Percentiles rank a stretch among this genome's conserved stretches.
phyloP scores from a whole-genome alignment of 257 asterid species.

The Mentha longifolia region DNA sequence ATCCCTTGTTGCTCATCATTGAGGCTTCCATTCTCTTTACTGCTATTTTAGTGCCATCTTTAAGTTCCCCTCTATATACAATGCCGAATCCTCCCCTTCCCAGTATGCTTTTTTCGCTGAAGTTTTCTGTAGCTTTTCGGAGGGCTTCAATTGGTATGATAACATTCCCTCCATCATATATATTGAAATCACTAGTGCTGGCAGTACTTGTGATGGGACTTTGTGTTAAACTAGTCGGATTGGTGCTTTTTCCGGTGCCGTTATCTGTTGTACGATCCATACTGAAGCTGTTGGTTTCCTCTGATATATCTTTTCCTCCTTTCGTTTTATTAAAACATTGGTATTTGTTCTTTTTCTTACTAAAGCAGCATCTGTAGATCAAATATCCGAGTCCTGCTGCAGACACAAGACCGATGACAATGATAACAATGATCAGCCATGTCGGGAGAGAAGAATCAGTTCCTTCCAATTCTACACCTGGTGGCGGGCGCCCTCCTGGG shows the following conservation, averaged over 20 bases:
- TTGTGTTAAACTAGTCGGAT: background rate
- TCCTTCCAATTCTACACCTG: slow-evolving; percentile 4
- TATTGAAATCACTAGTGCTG: slow-evolving; percentile 40
- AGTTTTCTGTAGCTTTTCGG: slow-evolving; percentile 65
- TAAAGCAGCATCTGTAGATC: slow-evolving; percentile 34
- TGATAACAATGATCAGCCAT: slow-evolving; percentile 40
- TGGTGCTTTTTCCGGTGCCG: slow-evolving; percentile 18
- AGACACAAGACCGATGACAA: slow-evolving; percentile 29
- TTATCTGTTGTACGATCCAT: slow-evolving; percentile 16
- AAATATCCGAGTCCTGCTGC: slow-evolving; percentile 26
- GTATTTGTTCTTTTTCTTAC: slow-evolving; percentile 20
- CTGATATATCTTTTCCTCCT: slow-evolving; percentile 9
- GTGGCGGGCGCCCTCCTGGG: slow-evolving; percentile 34
- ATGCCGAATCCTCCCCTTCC: slow-evolving; percentile 91
- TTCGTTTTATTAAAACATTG: slow-evolving; percentile 26
- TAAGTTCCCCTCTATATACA: slow-evolving; percentile 75
- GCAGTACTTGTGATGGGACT: slow-evolving; percentile 28
- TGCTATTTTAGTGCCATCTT: slow-evolving; percentile 71
- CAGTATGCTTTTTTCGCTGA: slow-evolving; percentile 55
- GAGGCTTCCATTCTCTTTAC: slow-evolving; percentile 86
- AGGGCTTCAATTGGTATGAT: slow-evolving; percentile 64
- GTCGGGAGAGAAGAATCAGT: slow-evolving; percentile 23
- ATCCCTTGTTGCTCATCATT: slow-evolving; percentile 51
- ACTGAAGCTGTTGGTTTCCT: background rate
- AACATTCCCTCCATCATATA: slow-evolving; percentile 52